These are phyloP conservation scores for Phytopythium vexans DNA, from an alignment of 352 stramenopile species.

Conservation along the genomic window DNA sequence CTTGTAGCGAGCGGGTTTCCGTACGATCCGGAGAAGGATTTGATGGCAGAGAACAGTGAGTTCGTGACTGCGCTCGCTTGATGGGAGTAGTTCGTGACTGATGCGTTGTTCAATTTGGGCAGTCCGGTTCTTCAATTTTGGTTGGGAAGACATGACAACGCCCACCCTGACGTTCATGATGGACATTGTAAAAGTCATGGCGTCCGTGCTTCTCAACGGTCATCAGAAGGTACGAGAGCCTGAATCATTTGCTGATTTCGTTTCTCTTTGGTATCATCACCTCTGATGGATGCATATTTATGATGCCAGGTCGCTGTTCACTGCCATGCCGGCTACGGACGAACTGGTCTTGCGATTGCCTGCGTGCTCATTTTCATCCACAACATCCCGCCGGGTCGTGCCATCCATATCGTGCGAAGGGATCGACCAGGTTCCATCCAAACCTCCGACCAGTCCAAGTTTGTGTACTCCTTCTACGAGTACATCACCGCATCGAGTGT, in stretches of 20 bases:
- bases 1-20: constrained; percentile 76
- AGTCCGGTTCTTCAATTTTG: constrained; percentile 91
- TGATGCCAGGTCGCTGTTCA: constrained; percentile 89
- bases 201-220: constrained; percentile 63
- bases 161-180: constrained; percentile 83
- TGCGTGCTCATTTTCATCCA: constrained; percentile 85
- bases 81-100: too few species aligned
- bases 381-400: constrained; percentile 60
- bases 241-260: background rate
- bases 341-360: constrained; percentile 85
- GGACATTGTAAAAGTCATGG: constrained; percentile 86
- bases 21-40: constrained; percentile 84
- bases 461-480: constrained; percentile 70
- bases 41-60: constrained; percentile 86
- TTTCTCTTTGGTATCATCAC: too few species aligned
- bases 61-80: too few species aligned
- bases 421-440: constrained; percentile 79
- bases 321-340: constrained; percentile 87
- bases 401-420: constrained; percentile 70
- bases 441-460: constrained; percentile 67
- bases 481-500: constrained; percentile 67
- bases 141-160: constrained; percentile 92
- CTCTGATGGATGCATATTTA: background rate
- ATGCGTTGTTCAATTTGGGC: background rate
- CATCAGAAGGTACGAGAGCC: constrained; percentile 50